Evolutionary conservation across 768 basidiomycete species (phyloP), one percentile per base, ranked within the genome.

Genomic region (Trametes villosa): DNA sequence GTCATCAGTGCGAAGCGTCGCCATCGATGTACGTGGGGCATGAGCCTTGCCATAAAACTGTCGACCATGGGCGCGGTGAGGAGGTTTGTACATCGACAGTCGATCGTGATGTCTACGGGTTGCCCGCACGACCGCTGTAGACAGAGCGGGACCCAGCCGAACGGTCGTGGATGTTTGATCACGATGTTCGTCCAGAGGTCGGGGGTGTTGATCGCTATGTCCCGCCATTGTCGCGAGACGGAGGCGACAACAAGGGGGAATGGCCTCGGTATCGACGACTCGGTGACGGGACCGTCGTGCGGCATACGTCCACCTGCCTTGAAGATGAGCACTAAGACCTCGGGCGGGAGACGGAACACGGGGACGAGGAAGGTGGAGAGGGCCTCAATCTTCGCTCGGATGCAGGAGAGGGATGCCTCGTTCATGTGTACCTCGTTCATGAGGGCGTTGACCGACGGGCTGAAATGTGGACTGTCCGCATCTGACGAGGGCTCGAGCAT

Each of bases 181-280:
- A 56, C 45, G 53, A 69, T 38, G 57, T 63, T 64, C 13, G 68
- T 63, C 68, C 68, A 69, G 3, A 69, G 61, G 27, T 60, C 58
- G 20, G 65, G 63, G 5, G 64, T 62, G 13, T 36, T 55, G 7
- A 63, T 24, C 6, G 65, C 68, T 12, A 69, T 61, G 9, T 62
- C 58, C 3, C 68, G 60, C 68, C 68, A 69, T 26, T 65, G 65
- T 18, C 65, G 60, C 8, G 63, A 69, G 18, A 69, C 65, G 18
- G 68, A 65, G 15, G 65, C 51, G 20, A 67, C 53, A 11, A 69
- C 50, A 47, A 69, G 64, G 18, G 65, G 63, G 22, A 66, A 63
- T 0, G 68, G 68, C 6, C 62, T 46, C 1, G 57, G 44, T 5
- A 47, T 50, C 8, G 48, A 48, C n/a, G 52, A 40, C 26, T 56